Base-by-base conservation (phyloP, 345 rosid species). In the Eucalyptus fibrosa region DNA sequence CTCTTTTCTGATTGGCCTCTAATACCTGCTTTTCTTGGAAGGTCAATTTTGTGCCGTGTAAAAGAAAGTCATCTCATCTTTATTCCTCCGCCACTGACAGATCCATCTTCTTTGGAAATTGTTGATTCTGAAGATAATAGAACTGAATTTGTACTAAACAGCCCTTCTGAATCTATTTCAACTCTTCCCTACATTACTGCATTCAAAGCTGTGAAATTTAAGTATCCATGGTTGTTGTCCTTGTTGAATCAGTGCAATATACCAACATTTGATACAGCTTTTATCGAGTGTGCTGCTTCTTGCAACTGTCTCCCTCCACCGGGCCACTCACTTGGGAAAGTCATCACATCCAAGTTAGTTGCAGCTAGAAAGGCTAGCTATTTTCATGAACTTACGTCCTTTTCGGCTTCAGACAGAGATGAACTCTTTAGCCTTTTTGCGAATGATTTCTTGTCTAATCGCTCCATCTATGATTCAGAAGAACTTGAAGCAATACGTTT, bases 21-120 rank as follows among this genome's bases (percentile, higher is more conserved):
- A 87, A 94, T 97, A 93, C 99, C 99, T 94, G 98, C 98, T 86
- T 96, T 96, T 92, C 98, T 96, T 90, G 99, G 99, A 60, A 94
- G 98, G 92, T 95, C 97, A 72, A 93, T 96, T 87, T 92, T 97
- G 86, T 97, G 99, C 92, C 97, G 99, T 90, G 95, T 96, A 86
- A 95, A 94, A 90, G 97, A 95, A 89, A 91, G 93, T 86, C 96
- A 93, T 90, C 93, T 97, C 89, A 94, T 96, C 86, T 96, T 97
- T 86, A 88, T 96, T 93, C 97, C 99, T 90, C 98, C 99, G 30
- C 91, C 91, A 11, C 60, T 90, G 88, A 90, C 88, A 83, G 94
- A 92, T 89, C 86, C 91, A 90, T 60, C 67, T 62, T 88, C 93
- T n/a, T 77, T 88, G 88, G 93, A 93, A 89, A 88, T 72, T 83